These are phyloP conservation scores for Russula sp. DNA, from an alignment of 768 basidiomycete species.

Conservation along the genomic window DNA sequence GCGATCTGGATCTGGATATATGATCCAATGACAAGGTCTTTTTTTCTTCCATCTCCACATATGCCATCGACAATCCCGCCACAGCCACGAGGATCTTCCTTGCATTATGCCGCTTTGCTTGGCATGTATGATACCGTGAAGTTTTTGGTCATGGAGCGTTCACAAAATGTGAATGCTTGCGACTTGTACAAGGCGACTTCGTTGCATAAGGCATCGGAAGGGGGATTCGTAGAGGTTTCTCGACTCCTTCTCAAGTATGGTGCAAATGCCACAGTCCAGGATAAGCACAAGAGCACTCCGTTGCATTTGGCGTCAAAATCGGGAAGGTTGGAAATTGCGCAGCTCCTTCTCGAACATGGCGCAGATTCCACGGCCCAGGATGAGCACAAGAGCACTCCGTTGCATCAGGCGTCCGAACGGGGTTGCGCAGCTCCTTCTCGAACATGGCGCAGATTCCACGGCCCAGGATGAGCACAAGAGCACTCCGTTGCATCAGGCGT, in stretches of 20 bases:
- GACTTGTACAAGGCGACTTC: neutral
- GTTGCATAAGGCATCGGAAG: neutral
- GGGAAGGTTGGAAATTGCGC: neutral
- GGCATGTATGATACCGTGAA: neutral
- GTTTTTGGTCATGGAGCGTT: neutral
- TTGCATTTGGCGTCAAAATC: neutral
- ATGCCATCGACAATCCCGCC: too few relatives aligned
- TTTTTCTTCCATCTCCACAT: neutral
- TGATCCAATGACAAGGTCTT: neutral
- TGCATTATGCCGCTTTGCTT: neutral
- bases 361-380: neutral
- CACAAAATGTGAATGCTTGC: neutral
- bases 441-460: neutral
- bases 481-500: neutral
- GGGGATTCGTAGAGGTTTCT: neutral
- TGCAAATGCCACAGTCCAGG: neutral
- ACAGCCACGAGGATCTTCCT: neutral
- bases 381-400: accelerated
- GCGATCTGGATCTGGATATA: neutral
- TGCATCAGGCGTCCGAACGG: neutral
- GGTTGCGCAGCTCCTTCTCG: neutral
- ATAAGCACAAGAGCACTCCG: neutral
- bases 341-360: neutral
- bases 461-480: accelerated
- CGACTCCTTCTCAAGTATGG: neutral